Base-by-base conservation (phyloP, 768 basidiomycete species). In the Leccinellum albellum region DNA sequence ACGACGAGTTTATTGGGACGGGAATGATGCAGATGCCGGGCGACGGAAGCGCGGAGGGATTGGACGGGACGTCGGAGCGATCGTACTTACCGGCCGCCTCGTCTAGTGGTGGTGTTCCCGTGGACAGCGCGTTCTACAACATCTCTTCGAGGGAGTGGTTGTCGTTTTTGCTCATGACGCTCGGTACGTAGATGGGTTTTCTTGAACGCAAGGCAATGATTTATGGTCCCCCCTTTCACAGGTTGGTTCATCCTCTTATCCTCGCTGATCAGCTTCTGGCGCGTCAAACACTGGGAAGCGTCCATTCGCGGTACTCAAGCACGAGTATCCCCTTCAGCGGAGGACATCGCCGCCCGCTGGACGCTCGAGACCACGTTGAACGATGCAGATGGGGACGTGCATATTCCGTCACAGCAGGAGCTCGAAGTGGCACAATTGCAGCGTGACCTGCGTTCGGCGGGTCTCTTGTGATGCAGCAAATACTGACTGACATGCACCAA, bases 241-340 rank as follows among this genome's bases (percentile, higher is more conserved):
- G 88, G 93, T 13, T 97, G 94, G 94, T 94, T 96, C 79, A 77
- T 98, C 23, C 78, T 98, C 31, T 78, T 97, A 32, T 88, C 92
- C 1, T 92, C 91, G 33, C 55, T 89, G 54, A 83, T 94, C 29
- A 86, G 89, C 10, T 97, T 82, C 73, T 88, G 86, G 83, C 86
- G 91, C 59, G 79, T 92, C 49, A 93, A 93, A 67, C 87, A 87
- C 52, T 94, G 90, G 88, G 91, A 93, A 67, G 70, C 76, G 47
- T 86, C 86, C 9, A 79, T 93, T 53, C 83, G 86, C 28, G 71
- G 78, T 66, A 61, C 75, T 50, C 61, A 71, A 32, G 56, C 64
- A 17, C 68, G 70, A 3, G 58, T 55, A 28, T 50, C 64, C 8
- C 53, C 61, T 21, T 61, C 65, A 6, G 15, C 71, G 28, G 81